phyloP scores from a whole-genome alignment of 164 flowering plant genomes.

The Piper betle region DNA sequence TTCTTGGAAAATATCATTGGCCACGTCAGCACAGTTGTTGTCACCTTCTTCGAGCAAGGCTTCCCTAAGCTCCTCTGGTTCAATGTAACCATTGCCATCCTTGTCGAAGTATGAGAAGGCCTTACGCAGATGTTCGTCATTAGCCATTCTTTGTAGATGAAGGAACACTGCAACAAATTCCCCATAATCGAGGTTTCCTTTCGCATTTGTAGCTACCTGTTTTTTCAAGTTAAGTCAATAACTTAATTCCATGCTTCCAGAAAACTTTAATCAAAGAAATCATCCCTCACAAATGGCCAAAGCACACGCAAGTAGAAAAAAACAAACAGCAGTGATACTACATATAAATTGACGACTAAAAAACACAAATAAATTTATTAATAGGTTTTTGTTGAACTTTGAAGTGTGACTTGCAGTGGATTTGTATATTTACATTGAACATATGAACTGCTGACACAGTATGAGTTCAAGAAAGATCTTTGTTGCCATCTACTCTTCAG shows the following conservation, averaged over 20 bases:
- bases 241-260: no score
- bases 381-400: no score
- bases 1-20: conserved; percentile 81
- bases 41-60: conserved; percentile 71
- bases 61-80: conserved; percentile 66
- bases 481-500: no score
- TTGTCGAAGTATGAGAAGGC: conserved; percentile 82
- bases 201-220: conserved; percentile 74
- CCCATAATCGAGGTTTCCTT: conserved; percentile 70
- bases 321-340: not conserved
- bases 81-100: conserved; percentile 64
- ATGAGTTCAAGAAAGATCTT: no score
- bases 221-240: not conserved
- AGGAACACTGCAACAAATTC: conserved; percentile 52
- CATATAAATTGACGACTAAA: not conserved
- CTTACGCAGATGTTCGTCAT: conserved; percentile 78
- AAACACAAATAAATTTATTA: not conserved
- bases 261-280: no score
- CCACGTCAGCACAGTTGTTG: conserved; percentile 47
- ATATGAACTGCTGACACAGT: no score
- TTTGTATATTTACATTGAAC: no score
- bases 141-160: conserved; percentile 59
- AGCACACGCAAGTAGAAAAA: no score
- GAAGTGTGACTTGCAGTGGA: no score
- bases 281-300: no score